Evolutionary conservation across 306 rosid species (phyloP).

Genomic region (Pyrus bretschneideri): DNA sequence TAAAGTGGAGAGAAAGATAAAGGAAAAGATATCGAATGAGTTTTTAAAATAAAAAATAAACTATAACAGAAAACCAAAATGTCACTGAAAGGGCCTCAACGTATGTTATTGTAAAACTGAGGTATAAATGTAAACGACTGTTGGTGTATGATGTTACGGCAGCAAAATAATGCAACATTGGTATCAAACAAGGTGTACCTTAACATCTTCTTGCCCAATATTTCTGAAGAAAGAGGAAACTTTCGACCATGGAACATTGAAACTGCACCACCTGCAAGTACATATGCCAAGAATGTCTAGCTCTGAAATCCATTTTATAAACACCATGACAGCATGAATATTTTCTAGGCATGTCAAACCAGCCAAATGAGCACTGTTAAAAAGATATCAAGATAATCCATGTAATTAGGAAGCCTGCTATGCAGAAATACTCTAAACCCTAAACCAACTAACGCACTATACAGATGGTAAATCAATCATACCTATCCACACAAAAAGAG

Average conservation of each 20-base stretch:
- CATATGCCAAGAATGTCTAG: not conserved
- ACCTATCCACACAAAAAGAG: not conserved
- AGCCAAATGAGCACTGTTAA: not conserved
- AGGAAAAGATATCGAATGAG: not conserved
- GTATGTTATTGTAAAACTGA: not conserved
- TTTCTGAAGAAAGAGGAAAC: not conserved
- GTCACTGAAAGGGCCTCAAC: not conserved
- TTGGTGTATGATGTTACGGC: not conserved
- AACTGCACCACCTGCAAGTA: slow-evolving; percentile 11
- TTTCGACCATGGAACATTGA: not conserved
- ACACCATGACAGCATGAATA: not conserved
- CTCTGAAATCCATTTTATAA: not conserved
- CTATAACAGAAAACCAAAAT: not conserved
- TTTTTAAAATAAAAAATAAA: not conserved
- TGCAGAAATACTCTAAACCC: not conserved
- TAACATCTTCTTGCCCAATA: not conserved
- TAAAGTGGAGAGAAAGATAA: not conserved
- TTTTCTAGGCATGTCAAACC: not conserved
- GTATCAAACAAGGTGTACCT: slow-evolving; percentile 11
- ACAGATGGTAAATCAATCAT: not conserved
- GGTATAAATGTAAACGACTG: not conserved
- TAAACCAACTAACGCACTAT: not conserved
- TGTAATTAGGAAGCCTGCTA: not conserved
- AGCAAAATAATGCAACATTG: not conserved
- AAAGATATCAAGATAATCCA: not conserved